A percentile compares a stretch with the other conserved stretches of the same genome.
Evolutionary conservation across 2,329 filamentous ascomycete species (phyloP).

Genomic region (Eutypella sp.): DNA sequence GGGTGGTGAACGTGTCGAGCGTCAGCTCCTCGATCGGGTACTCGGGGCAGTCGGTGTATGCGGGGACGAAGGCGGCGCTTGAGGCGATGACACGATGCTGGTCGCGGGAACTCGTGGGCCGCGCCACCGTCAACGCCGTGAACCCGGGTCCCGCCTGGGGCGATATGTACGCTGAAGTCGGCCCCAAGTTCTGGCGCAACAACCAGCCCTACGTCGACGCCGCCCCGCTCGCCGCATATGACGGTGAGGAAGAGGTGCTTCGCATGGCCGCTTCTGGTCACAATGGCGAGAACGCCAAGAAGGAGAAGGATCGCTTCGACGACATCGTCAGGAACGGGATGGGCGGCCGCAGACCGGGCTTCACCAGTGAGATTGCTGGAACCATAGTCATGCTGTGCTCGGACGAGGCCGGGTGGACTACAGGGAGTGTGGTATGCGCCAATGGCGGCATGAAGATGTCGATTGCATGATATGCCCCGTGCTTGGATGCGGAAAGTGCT

Average conservation of each 20-base stretch:
- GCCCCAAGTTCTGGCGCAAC: constrained; percentile 34
- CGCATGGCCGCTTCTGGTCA: background rate
- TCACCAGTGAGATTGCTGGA: constrained; percentile 67
- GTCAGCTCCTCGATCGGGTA: constrained; percentile 51
- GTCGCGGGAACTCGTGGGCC: constrained; percentile 50
- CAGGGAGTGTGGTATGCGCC: constrained; percentile 72
- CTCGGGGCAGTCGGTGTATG: constrained; percentile 52
- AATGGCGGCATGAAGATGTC: constrained; percentile 56
- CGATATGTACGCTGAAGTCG: constrained; percentile 45
- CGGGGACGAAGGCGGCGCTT: constrained; percentile 52
- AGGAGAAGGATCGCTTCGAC: too few relatives aligned
- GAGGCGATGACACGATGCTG: constrained; percentile 57
- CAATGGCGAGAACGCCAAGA: too few relatives aligned
- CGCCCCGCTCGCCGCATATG: constrained; percentile 46
- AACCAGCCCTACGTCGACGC: constrained; percentile 36
- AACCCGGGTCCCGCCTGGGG: constrained; percentile 53
- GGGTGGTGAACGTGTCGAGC: constrained; percentile 52
- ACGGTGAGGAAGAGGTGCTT: background rate
- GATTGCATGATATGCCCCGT: background rate
- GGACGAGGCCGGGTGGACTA: constrained; percentile 69
- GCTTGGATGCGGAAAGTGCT: background rate
- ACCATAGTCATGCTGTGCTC: constrained; percentile 72
- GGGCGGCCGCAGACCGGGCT: constrained; percentile 56
- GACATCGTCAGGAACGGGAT: constrained; percentile 54
- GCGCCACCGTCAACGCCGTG: constrained; percentile 51